Evolutionary conservation across 164 flowering plant species (phyloP), one percentile per base, ranked within the genome.

Genomic region (Platanus orientalis): DNA sequence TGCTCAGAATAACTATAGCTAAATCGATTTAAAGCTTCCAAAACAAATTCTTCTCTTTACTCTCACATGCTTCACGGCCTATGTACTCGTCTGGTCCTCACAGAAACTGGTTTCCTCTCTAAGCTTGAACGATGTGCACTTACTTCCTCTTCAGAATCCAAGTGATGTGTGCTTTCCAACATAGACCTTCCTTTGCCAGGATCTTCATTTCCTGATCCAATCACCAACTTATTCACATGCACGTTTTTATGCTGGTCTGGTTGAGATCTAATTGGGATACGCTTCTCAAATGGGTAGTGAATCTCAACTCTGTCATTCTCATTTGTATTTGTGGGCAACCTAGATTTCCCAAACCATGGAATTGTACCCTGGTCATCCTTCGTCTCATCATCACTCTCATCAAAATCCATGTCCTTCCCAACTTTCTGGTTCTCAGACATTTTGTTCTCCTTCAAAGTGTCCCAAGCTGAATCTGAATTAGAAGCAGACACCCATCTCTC

Each of bases 41-140:
- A 17, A 20, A 14, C n/a, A n/a, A n/a, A n/a, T n/a, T n/a, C n/a
- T n/a, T n/a, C n/a, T n/a, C n/a, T n/a, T 12, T 44, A 30, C 6
- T 34, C 40, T 55, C 48, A 54, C 17, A 16, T 28, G 29, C 64
- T 54, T 71, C 60, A 76, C 57, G 62, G n/a, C n/a, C n/a, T n/a
- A 74, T 69, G 27, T 69, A 70, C 45, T 66, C 73, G 51, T n/a
- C 81, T 83, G 23, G 86, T 83, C 75, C 90, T 83, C 57, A 81
- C 77, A 44, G 92, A 86, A 45, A 82, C 39, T 24, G 85, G 87
- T 65, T 56, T 72, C 74, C 64, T 78, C 63, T 68, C 73, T 39
- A 59, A 45, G 64, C 67, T 69, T 24, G 71, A 27, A 4, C 34
- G 55, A n/a, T 44, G 71, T 26, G n/a, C 10, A 20, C 40, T 17